Evolutionary conservation across 116 monocot genomes (phyloP).

Genomic region (Thalassia testudinum): DNA sequence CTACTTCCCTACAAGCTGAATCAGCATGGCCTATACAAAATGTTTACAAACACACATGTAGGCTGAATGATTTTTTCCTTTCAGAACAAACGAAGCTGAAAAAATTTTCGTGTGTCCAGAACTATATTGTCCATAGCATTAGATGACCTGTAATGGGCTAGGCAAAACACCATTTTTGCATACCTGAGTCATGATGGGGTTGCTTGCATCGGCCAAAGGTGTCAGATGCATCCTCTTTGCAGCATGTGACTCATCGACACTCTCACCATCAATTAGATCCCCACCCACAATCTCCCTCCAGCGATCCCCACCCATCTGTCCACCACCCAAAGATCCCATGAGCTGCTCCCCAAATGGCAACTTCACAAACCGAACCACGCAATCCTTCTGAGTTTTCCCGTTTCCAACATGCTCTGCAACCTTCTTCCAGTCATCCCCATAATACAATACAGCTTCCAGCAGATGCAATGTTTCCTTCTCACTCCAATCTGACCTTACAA

Average conservation of each 20-base stretch:
- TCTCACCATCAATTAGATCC: slow-evolving; percentile 10
- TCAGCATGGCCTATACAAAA: too few species aligned
- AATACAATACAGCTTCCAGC: slow-evolving; percentile 71
- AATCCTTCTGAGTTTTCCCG: slow-evolving; percentile 67
- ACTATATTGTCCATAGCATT: too few species aligned
- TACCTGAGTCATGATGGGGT: slow-evolving; percentile 98
- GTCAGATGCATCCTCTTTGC: slow-evolving; percentile 40
- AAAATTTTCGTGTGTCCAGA: too few species aligned
- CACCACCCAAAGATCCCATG: slow-evolving; percentile 24
- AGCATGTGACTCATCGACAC: slow-evolving; percentile 5
- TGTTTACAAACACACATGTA: too few species aligned
- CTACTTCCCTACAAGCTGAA: too few species aligned
- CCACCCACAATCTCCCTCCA: slow-evolving; percentile 1
- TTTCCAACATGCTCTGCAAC: slow-evolving; percentile 84
- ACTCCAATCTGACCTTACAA: slow-evolving; percentile 66
- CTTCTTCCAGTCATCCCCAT: slow-evolving; percentile 94
- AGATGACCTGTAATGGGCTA: too few species aligned
- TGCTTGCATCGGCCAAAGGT: slow-evolving; percentile 85
- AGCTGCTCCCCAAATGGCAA: slow-evolving; percentile 91
- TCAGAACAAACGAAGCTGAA: too few species aligned
- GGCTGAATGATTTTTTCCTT: too few species aligned
- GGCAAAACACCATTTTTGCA: too few species aligned
- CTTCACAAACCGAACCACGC: slow-evolving; percentile 66
- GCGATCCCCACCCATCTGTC: slow-evolving; percentile 5
- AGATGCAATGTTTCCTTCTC: slow-evolving; percentile 95